Conservation (phyloP, 2,329 filamentous ascomycete species). For the Fusarium sp. region DNA sequence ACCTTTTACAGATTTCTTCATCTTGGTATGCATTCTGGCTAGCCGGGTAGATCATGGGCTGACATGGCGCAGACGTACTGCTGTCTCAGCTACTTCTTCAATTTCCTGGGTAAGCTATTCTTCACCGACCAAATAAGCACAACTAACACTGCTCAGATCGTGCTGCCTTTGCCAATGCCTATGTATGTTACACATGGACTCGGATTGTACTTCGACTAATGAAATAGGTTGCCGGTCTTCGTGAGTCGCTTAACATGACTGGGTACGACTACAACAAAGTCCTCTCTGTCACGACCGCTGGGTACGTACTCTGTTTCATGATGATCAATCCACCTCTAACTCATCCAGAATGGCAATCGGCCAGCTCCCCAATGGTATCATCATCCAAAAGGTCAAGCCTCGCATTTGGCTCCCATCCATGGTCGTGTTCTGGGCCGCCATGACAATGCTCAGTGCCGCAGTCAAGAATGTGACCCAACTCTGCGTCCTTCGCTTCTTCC, state of each 20-base stretch:
- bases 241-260: slow-evolving; percentile 57
- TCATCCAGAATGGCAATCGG: slow-evolving; percentile 56
- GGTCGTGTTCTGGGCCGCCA: slow-evolving; percentile 68
- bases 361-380: slow-evolving; percentile 67
- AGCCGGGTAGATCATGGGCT: accelerated
- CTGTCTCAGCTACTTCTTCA: slow-evolving; percentile 52
- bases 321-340: neutral
- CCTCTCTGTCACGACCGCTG: slow-evolving; percentile 42
- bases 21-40: slow-evolving; percentile 29
- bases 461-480: slow-evolving; percentile 47
- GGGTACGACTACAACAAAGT: slow-evolving; percentile 53
- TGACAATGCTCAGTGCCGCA: slow-evolving; percentile 58
- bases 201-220: accelerated
- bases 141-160: slow-evolving; percentile 22
- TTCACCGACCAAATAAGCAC: accelerated
- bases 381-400: slow-evolving; percentile 69
- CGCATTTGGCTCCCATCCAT: slow-evolving; percentile 69
- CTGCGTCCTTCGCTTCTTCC: slow-evolving; percentile 46
- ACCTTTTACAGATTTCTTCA: slow-evolving; percentile 47
- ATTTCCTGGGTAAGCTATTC: slow-evolving; percentile 50
- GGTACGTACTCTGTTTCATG: slow-evolving; percentile 32
- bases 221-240: slow-evolving; percentile 54
- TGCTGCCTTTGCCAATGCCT: slow-evolving; percentile 54
- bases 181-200: slow-evolving; percentile 31
- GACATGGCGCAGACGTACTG: slow-evolving; percentile 46